These are phyloP conservation scores for Nematodospora anomalae DNA, from an alignment of 1,139 yeast genomes.

Conservation along the genomic window DNA sequence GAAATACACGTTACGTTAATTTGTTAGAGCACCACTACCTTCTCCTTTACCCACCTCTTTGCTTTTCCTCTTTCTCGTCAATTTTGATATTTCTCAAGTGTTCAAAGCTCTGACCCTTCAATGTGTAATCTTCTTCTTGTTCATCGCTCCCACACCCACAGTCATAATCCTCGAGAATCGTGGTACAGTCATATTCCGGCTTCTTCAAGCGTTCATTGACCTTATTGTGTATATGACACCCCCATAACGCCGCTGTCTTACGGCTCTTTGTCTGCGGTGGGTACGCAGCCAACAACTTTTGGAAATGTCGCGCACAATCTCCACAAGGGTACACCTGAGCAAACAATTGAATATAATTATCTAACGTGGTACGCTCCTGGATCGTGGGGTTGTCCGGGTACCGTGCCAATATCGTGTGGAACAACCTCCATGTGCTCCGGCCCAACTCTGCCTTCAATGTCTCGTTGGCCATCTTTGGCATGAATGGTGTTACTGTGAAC, in stretches of 20 bases:
- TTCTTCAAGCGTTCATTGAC: constrained; percentile 77
- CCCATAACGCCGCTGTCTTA: constrained; percentile 90
- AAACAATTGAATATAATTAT: constrained; percentile 54
- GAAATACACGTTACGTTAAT: not conserved
- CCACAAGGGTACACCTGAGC: constrained; percentile 90
- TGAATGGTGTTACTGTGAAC: constrained; percentile 57
- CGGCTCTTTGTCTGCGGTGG: constrained; percentile 87
- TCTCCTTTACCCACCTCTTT: constrained; percentile 35
- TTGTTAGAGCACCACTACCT: not conserved
- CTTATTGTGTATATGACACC: constrained; percentile 87
- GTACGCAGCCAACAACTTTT: constrained; percentile 57
- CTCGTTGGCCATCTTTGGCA: constrained; percentile 80
- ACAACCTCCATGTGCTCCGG: constrained; percentile 80
- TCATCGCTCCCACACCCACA: constrained; percentile 92
- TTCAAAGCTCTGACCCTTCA: constrained; percentile 37
- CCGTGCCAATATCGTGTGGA: constrained; percentile 89
- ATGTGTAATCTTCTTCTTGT: constrained; percentile 39
- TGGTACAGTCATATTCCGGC: constrained; percentile 76
- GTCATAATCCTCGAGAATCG: constrained; percentile 83
- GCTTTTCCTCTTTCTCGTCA: constrained; percentile 42
- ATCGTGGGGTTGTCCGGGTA: constrained; percentile 79
- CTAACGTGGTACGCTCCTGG: constrained; percentile 62
- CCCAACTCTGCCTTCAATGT: constrained; percentile 73
- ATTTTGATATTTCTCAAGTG: constrained; percentile 44
- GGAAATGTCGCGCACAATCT: constrained; percentile 93